phyloP scores from a whole-genome alignment of 108 stramenopile species.

The Aureococcus anophagefferens region DNA sequence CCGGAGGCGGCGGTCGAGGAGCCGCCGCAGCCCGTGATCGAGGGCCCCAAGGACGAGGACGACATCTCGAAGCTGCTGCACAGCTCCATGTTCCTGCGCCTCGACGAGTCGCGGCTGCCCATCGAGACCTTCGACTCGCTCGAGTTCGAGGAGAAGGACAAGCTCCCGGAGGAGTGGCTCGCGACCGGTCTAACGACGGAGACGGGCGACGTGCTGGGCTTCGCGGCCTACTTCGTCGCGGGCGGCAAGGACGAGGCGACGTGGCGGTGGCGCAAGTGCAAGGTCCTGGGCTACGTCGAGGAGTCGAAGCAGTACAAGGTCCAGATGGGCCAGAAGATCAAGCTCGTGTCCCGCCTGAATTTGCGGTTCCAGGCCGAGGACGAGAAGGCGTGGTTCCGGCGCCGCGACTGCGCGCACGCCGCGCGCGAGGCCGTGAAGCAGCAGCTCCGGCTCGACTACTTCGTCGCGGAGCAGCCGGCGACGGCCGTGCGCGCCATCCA shows the following conservation, averaged over 20 bases:
- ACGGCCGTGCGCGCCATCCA: constrained; percentile 33
- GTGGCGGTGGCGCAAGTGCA: constrained; percentile 1
- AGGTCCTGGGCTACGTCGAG: constrained; percentile 17
- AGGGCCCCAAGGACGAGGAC: neutral
- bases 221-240: neutral
- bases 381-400: constrained; percentile 22
- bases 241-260: neutral
- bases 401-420: constrained; percentile 17
- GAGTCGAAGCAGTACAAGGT: constrained; percentile 18
- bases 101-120: constrained; percentile 44
- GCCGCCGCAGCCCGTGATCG: no score
- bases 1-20: neutral
- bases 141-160: constrained; percentile 20
- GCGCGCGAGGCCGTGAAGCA: constrained; percentile 33
- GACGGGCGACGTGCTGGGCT: neutral
- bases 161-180: constrained; percentile 30
- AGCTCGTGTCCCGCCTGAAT: constrained; percentile 42
- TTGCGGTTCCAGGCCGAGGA: constrained; percentile 45
- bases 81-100: constrained; percentile 19
- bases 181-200: neutral
- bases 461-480: constrained; percentile 34
- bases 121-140: constrained; percentile 35
- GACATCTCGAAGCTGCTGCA: neutral
- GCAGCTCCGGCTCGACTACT: constrained; percentile 42
- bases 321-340: constrained; percentile 18